Evolutionary conservation across 2,329 filamentous ascomycete species (phyloP), one percentile per base, ranked within the genome.

Genomic region (Falciphora oryzae): DNA sequence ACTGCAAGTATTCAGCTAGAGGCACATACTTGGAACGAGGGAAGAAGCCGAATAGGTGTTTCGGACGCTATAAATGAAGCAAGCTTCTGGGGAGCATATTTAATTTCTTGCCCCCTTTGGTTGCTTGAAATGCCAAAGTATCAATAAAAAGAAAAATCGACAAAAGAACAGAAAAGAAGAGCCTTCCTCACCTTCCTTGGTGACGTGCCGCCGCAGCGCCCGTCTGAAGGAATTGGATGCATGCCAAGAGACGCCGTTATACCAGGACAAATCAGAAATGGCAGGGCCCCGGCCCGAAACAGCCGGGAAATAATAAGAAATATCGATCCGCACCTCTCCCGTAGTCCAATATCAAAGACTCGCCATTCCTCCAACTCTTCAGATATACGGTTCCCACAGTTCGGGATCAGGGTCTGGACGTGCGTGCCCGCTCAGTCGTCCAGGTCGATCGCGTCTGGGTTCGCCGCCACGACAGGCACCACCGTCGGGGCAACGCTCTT

Each of bases 401-500:
- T 4, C 35, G 3, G 14, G 13, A 18, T 6, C 31, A 35, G 32
- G 13, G 32, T 13, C 32, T 29, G 29, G 29, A 29, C 29, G 29
- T 29, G 29, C 32, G 11, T 32, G 14, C 4, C 3, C 35, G 35
- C 44, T 53, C 44, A 53, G 68, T 79, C 88, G 75, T 95, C 90
- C 69, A 93, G 83, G 71, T 92, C 86, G 74, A 97, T 95, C 29
- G 91, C 92, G 73, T 97, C 93, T 2, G 93, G 92, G 73, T 97
- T 97, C 7, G 84, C 81, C 16, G 85, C 77, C 27, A 81, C 78
- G 25, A 77, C 75, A 57, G 75, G 73, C 27, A 75, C 73, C n/a
- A 66, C 63, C 4, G 66, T 74, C 44, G 71, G 68, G 69, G 86
- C 84, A 28, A 86, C 86, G 16, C 84, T 87, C 70, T 89, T 84